Percentiles rank a stretch among this genome's conserved stretches.
These are phyloP conservation scores for Scheffersomyces segobiensis DNA, from an alignment of 1,139 yeast genomes.

Conservation along the genomic window DNA sequence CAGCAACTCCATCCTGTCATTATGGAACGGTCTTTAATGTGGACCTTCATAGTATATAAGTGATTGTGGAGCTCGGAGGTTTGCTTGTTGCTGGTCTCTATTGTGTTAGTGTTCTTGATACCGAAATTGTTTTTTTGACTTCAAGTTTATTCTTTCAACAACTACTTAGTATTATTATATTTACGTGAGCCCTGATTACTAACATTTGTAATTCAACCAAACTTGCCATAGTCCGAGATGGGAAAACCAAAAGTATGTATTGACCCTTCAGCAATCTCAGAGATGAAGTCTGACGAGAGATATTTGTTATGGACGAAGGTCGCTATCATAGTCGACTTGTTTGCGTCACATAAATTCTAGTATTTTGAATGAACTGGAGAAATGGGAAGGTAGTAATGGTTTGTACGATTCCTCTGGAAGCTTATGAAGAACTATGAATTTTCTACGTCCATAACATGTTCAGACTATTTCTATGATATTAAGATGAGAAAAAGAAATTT, in stretches of 20 bases:
- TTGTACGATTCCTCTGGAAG: background rate
- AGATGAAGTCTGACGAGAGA: background rate
- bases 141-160: background rate
- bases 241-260: conserved; percentile 1
- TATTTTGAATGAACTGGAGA: background rate
- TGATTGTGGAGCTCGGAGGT: background rate
- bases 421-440: background rate
- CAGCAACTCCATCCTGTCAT: background rate
- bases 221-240: background rate
- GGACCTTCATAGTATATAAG: background rate
- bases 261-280: background rate
- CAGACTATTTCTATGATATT: background rate
- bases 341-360: background rate
- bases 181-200: background rate
- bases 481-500: too few species aligned
- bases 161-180: too few species aligned
- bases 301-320: background rate
- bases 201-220: background rate
- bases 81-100: background rate
- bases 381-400: background rate
- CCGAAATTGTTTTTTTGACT: background rate
- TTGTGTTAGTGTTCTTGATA: background rate
- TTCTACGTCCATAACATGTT: background rate
- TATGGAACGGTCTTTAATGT: background rate
- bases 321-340: background rate